These are phyloP conservation scores for Trichoderma harzianum DNA, from an alignment of 2,329 filamentous ascomycete species.

Conservation along the genomic window DNA sequence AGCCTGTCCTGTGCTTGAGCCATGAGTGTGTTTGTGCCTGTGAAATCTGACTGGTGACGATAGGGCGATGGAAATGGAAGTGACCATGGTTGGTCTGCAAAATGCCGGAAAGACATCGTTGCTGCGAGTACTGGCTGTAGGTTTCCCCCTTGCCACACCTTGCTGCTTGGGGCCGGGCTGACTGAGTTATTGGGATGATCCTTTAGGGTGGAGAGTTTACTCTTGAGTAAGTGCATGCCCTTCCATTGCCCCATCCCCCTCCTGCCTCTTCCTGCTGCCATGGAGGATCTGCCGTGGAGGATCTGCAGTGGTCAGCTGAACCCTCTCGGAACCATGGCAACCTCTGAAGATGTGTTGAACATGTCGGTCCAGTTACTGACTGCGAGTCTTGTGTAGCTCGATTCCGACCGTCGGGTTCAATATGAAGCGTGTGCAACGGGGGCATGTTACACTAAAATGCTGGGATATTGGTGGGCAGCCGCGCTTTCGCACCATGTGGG, in stretches of 20 bases:
- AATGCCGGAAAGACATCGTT: constrained; percentile 98
- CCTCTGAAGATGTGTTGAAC: not conserved
- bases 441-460: constrained; percentile 97
- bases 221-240: constrained; percentile 72
- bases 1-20: constrained; percentile 3
- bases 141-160: constrained; percentile 35
- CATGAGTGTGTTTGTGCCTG: not conserved
- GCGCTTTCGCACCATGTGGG: constrained; percentile 98
- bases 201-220: constrained; percentile 95
- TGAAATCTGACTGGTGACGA: constrained; percentile 14
- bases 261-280: constrained; percentile 4
- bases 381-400: constrained; percentile 61
- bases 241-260: constrained; percentile 11
- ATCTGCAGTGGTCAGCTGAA: not conserved
- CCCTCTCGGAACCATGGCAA: not conserved
- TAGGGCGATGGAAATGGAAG: constrained; percentile 99
- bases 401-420: constrained; percentile 99
- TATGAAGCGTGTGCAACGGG: constrained; percentile 96
- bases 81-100: constrained; percentile 97
- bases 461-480: constrained; percentile 98
- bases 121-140: constrained; percentile 89
- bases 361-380: constrained; percentile 33
- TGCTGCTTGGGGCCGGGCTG: constrained; percentile 21
- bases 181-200: constrained; percentile 13
- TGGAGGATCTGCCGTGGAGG: not conserved